Percentiles rank a stretch among this genome's conserved stretches.
Evolutionary conservation across 2,329 filamentous ascomycete genomes (phyloP).

Genomic region (Pyrenophora graminea): DNA sequence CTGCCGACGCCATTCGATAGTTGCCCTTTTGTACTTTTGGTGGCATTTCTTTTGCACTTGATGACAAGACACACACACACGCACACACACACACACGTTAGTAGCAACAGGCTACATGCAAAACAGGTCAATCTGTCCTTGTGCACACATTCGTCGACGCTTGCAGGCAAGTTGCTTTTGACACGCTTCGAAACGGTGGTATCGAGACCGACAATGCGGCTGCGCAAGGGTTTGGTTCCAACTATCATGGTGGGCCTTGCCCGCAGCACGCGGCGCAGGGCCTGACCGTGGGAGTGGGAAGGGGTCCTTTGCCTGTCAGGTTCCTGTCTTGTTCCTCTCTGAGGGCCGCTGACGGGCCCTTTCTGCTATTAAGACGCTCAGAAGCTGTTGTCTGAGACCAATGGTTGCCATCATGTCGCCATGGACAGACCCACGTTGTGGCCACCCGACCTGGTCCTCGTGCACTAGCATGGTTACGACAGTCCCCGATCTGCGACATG

Average conservation of each 20-base stretch:
- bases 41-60: not conserved
- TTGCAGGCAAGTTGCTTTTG: not conserved
- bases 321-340: not conserved
- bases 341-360: not conserved
- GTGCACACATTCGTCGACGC: not conserved
- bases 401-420: slow-evolving; percentile 3
- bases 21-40: not conserved
- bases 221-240: slow-evolving; percentile 12
- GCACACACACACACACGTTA: too few species aligned
- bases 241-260: slow-evolving; percentile 12
- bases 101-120: not conserved
- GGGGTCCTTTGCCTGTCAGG: slow-evolving; percentile 1
- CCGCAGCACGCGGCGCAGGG: slow-evolving; percentile 21
- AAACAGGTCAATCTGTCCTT: not conserved
- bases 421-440: slow-evolving; percentile 20
- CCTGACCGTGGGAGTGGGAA: slow-evolving; percentile 7
- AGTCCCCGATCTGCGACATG: slow-evolving; percentile 33
- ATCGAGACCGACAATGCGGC: slow-evolving; percentile 4
- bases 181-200: slow-evolving; percentile 2
- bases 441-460: slow-evolving; percentile 17
- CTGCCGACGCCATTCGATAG: not conserved
- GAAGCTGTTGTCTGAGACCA: slow-evolving; percentile 8
- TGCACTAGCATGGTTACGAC: slow-evolving; percentile 26
- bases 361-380: slow-evolving; percentile 3
- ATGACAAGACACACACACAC: not conserved